phyloP scores from a whole-genome alignment of 768 basidiomycete species.

The Serendipita sp. region DNA sequence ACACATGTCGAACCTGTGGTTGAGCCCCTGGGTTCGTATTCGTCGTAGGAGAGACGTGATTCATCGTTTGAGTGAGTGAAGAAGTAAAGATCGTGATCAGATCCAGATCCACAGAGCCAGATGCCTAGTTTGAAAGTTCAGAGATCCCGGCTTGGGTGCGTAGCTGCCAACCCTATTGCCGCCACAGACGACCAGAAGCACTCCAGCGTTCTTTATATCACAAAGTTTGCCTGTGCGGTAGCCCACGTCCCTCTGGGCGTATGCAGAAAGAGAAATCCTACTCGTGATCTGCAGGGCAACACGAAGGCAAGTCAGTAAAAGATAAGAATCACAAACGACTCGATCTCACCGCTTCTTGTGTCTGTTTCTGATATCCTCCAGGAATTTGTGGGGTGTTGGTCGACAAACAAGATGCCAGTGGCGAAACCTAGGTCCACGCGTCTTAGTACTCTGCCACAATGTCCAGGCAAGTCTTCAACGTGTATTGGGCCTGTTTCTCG shows the following conservation, averaged over 20 bases:
- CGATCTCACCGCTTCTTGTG: not conserved
- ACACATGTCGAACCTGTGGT: conserved; percentile 5
- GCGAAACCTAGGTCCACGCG: not conserved
- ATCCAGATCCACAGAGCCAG: not conserved
- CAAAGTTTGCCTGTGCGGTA: too few species aligned
- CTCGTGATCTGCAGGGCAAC: too few species aligned
- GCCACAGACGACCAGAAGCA: too few species aligned
- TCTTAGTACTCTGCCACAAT: not conserved
- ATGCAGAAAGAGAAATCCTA: too few species aligned
- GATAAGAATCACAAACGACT: not conserved
- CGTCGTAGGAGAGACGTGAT: conserved; percentile 15
- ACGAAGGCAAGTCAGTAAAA: not conserved
- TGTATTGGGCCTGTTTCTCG: not conserved
- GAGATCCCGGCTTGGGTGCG: too few species aligned
- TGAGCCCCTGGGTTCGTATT: not conserved
- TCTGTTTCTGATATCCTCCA: not conserved
- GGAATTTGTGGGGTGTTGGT: not conserved
- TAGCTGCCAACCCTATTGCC: too few species aligned
- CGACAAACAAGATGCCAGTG: not conserved
- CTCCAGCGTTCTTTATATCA: too few species aligned
- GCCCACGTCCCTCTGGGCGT: too few species aligned
- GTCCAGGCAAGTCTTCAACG: not conserved
- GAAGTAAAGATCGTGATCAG: not conserved
- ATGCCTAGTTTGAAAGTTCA: not conserved
- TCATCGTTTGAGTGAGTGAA: not conserved